Evolutionary conservation across 306 rosid genomes (phyloP).

Genomic region (Clitoria ternatea): DNA sequence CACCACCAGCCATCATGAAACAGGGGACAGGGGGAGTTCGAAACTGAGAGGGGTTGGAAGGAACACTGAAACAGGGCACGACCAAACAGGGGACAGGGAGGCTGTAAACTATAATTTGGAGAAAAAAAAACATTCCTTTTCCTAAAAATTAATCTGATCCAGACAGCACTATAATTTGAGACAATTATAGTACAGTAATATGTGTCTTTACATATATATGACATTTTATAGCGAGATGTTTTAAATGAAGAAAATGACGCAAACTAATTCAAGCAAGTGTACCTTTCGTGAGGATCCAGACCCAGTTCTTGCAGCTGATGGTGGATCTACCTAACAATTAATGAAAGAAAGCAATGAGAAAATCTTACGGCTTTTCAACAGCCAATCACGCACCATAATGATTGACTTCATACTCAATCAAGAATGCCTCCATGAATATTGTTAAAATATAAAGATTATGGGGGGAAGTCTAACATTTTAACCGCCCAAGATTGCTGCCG

Average conservation of each 20-base stretch:
- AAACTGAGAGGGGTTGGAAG: too few species aligned
- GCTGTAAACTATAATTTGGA: too few species aligned
- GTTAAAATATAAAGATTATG: background rate
- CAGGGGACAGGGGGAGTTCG: too few species aligned
- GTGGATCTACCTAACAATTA: slow-evolving; percentile 73
- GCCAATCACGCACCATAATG: slow-evolving; percentile 12
- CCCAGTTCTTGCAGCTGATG: slow-evolving; percentile 66
- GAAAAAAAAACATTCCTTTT: background rate
- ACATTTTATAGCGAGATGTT: background rate
- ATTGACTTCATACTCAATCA: slow-evolving; percentile 1
- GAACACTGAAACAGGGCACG: too few species aligned
- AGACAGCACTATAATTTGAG: background rate
- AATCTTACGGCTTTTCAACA: slow-evolving; percentile 15
- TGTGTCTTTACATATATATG: background rate
- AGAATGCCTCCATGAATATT: background rate
- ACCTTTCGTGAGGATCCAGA: slow-evolving; percentile 95
- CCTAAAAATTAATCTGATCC: background rate
- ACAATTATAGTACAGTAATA: background rate
- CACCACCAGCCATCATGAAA: too few species aligned
- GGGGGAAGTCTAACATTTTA: background rate
- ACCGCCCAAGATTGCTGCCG: slow-evolving; percentile 11
- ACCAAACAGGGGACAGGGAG: too few species aligned
- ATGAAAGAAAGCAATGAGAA: background rate
- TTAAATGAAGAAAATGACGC: slow-evolving; percentile 1
- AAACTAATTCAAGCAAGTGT: slow-evolving; percentile 22